Base-by-base conservation (phyloP, 306 rosid species). In the Carpinus fangiana region DNA sequence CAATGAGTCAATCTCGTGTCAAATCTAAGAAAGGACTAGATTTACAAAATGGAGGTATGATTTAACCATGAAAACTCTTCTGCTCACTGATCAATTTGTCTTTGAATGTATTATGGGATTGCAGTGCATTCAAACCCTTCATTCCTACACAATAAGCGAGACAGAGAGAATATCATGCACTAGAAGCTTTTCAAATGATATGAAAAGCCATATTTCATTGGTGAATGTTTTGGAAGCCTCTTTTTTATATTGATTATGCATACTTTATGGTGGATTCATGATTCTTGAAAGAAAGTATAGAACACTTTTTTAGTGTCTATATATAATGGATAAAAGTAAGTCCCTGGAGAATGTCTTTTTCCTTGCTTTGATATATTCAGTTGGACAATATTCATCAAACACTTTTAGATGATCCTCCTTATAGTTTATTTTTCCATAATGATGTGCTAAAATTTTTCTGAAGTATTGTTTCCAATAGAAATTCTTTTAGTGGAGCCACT, bases 1-100 rank as follows among this genome's bases (percentile, higher is more conserved):
- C 97, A 51, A 80, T 17, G 76, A 84, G 82, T 69, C 89, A 84
- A 73, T 86, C 93, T 76, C 77, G 78, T 38, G 71, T 68, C 45
- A 92, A 91, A 79, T 88, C 93, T 74, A 90, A 90, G 86, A 92
- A 86, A 88, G 85, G 89, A 67, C 54, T 73, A 60, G 83, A 82
- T 80, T 80, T 54, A 20, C 90, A 85, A 73, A 80, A 76, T 81
- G 74, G 88, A 83, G 97, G 98, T 90, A 85, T 57, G 57, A 71
- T 47, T 71, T 62, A 45, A 41, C 38, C 20, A 1, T 23, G 8
- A 41, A 41, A n/a, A n/a, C 18, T 41, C 34, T 26, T 56, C n/a
- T 14, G 11, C 26, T 52, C 61, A 17, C 48, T 34, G 36, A 13
- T 34, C 7, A 13, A 21, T 31, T 21, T 38, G 52, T 54, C 23